Conservation (phyloP, 805 yeast species). For the Zygoascus biomembranicola region DNA sequence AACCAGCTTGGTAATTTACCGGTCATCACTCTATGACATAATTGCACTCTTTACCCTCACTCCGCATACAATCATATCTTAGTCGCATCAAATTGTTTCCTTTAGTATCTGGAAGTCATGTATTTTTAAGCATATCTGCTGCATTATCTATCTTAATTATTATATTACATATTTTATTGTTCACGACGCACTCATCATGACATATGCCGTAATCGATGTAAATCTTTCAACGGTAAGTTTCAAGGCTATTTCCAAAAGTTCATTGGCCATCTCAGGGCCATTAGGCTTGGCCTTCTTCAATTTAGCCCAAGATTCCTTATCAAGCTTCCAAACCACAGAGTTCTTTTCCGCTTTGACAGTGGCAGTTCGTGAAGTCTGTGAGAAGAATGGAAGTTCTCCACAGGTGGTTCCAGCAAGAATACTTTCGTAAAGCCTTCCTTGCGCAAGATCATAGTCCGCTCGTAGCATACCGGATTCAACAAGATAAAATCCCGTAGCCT, state of each 20-base stretch:
- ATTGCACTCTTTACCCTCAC: too few relatives aligned
- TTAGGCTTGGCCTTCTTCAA: conserved; percentile 33
- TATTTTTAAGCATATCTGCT: too few relatives aligned
- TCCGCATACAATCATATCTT: too few relatives aligned
- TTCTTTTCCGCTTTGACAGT: conserved; percentile 53
- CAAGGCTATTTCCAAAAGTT: conserved; percentile 52
- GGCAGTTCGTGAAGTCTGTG: conserved; percentile 34
- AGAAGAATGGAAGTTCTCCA: conserved; percentile 47
- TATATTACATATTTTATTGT: background rate
- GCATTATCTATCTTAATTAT: too few relatives aligned
- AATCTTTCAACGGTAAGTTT: conserved; percentile 62
- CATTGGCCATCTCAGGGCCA: conserved; percentile 51
- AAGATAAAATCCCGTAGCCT: conserved; percentile 49
- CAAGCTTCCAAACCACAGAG: conserved; percentile 61
- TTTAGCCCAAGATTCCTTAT: conserved; percentile 36
- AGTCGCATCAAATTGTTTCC: too few relatives aligned
- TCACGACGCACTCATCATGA: conserved; percentile 37
- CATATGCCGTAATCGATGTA: conserved; percentile 66
- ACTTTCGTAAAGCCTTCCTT: conserved; percentile 36
- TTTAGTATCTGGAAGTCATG: too few relatives aligned
- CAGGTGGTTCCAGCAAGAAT: conserved; percentile 68
- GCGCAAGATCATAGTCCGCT: conserved; percentile 45
- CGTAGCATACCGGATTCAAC: conserved; percentile 51
- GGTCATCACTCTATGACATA: background rate
- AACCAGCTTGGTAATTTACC: background rate